These are phyloP conservation scores for Fusarium sacchari DNA, from an alignment of 2,329 filamentous ascomycete species.

Conservation along the genomic window DNA sequence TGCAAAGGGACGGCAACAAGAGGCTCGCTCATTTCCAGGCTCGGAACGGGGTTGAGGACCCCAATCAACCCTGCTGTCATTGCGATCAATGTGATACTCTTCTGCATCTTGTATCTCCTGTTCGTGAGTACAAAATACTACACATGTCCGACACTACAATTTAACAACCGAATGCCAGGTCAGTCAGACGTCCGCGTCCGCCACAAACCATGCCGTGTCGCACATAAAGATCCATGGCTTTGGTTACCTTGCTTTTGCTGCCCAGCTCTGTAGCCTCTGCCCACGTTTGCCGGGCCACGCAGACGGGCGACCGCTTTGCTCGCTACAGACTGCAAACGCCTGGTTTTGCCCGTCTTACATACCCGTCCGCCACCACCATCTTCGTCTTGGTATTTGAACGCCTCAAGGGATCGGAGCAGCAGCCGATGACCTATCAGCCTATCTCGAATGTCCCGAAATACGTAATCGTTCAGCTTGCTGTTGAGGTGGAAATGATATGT, in stretches of 20 bases:
- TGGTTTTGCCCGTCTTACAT: conserved; percentile 31
- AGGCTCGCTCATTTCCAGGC: neutral
- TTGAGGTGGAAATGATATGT: conserved; percentile 8
- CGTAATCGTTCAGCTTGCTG: neutral
- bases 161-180: conserved; percentile 11
- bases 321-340: conserved; percentile 31
- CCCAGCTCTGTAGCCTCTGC: neutral
- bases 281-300: conserved; percentile 2
- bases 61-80: neutral
- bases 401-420: conserved; percentile 7
- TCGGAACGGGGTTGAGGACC: neutral
- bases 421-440: neutral
- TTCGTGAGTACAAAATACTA: conserved; percentile 16
- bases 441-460: neutral
- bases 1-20: neutral
- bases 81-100: neutral
- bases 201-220: conserved; percentile 35
- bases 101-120: neutral
- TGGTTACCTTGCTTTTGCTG: conserved; percentile 2
- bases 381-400: neutral
- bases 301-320: neutral
- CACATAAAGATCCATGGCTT: conserved; percentile 21
- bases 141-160: conserved; percentile 24
- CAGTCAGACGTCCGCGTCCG: conserved; percentile 6
- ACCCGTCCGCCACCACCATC: conserved; percentile 22